Base-by-base conservation (phyloP, 1,284 basidiomycete genomes). In the Boletus sp. region DNA sequence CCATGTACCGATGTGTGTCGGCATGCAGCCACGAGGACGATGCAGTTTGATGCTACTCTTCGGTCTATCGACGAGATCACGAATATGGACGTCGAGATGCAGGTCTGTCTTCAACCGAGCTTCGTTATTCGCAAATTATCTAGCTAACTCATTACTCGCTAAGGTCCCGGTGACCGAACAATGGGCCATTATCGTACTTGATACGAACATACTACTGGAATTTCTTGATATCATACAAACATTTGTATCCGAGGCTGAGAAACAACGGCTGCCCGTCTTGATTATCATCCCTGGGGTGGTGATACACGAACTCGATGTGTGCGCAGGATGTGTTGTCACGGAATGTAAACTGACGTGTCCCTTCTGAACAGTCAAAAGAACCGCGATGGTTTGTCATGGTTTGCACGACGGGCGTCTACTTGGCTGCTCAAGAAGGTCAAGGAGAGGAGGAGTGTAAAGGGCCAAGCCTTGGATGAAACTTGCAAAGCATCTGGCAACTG, bases 231-330 rank as follows among this genome's bases (percentile, higher is more conserved):
- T 83, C 44, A 73, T 93, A 60, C 79, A 83, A 64, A 80, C 81
- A 57, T 90, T 93, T 68, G 83, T 86, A 51, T 77, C 79, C 11
- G 87, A 90, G 68, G 76, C 85, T 33, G 85, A 88, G 65, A 73
- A 69, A 40, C 68, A 77, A n/a, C 65, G 62, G 3, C 65, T 86
- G 28, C 81, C 84, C 28, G 74, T 90, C 50, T 69, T 83, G 58
- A 75, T 91, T 31, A 76, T 93, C 62, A 80, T 93, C 56, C 91
- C 90, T 3, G 86, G 85, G 21, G 83, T 81, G 11, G 90, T 93
- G 21, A 79, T 92, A 58, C 80, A 84, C 55, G 90, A 93, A 72
- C 80, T 93, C 40, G 91, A 93, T 68, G 79, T 79, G 90, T 90
- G 68, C 62, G 83, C 64, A 57, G 30, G 19, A 51, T 31, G 43